Percentiles rank a stretch among this genome's conserved stretches.
Evolutionary conservation across 257 asterid species (phyloP).

Genomic region (Euphrasia confusa): DNA sequence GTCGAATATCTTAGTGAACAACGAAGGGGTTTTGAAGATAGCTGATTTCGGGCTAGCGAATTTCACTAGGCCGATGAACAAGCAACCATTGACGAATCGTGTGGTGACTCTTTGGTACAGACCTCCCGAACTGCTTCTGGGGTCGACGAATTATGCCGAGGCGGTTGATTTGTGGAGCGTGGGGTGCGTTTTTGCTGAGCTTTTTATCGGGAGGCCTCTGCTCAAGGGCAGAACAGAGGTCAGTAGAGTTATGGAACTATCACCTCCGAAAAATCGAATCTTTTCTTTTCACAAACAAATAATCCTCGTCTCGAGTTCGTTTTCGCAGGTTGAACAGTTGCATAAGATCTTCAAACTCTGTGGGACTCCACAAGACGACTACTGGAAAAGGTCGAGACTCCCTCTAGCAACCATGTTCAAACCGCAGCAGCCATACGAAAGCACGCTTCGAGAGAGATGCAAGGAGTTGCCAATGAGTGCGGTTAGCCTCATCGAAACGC

Average conservation of each 20-base stretch:
- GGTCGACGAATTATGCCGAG: constrained; percentile 1
- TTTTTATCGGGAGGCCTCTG: constrained; percentile 5
- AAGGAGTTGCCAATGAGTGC: constrained; percentile 72
- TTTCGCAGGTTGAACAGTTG: constrained; percentile 77
- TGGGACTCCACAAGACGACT: constrained; percentile 79
- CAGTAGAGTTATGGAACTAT: background rate
- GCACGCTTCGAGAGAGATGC: constrained; percentile 72
- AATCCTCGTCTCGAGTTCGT: too few species aligned
- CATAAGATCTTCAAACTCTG: constrained; percentile 87
- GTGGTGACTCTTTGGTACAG: constrained; percentile 8
- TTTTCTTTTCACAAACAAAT: too few species aligned
- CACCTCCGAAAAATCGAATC: too few species aligned
- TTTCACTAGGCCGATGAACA: background rate
- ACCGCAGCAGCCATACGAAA: constrained; percentile 79
- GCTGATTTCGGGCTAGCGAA: constrained; percentile 4
- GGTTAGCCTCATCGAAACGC: constrained; percentile 54
- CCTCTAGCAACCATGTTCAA: constrained; percentile 84
- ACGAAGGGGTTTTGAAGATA: constrained; percentile 5
- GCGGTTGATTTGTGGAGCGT: background rate
- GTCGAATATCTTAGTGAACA: constrained; percentile 4
- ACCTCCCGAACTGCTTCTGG: constrained; percentile 2
- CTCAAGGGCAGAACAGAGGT: constrained; percentile 1
- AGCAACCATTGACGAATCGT: background rate
- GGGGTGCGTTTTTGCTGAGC: background rate
- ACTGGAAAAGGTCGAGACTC: constrained; percentile 67